Evolutionary conservation across 352 stramenopile genomes (phyloP), one percentile per base, ranked within the genome.

Genomic region (Phytophthora foliorum): DNA sequence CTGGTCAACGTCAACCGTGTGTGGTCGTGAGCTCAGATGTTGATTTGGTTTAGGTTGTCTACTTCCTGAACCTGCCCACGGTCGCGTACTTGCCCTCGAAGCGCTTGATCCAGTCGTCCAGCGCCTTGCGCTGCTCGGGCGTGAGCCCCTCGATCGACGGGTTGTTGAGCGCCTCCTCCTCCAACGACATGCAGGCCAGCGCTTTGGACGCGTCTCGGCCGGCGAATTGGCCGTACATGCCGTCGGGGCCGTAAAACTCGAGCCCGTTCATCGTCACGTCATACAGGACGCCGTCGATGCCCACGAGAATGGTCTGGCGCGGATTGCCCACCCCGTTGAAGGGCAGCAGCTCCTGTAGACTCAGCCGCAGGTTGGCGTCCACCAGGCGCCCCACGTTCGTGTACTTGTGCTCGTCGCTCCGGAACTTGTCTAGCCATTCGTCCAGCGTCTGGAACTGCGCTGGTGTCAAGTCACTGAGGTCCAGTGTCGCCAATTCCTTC

Each of bases 151-250:
- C 86, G 27, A 96, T 67, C 41, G 63, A 77, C 16, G 84, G 77
- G 68, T 96, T 90, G 57, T 98, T 89, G 7, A 98, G 63, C 67
- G 95, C 86, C 19, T 92, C 93, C 1, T 85, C 74, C 64, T 98
- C 86, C 54, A 99, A 95, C 62, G 94, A 99, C 95, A 99, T 98
- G 62, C 96, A 94, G 25, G 95, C 95, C 21, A 99, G 77, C 13
- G 95, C 94, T 8, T 95, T 77, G 10, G 93, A 97, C 41, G 89
- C 96, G 69, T 99, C 96, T 53, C 88, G 93, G 4, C 97, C 97
- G 3, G 95, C 97, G 78, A 99, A 98, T 51, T 89, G 79, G 48
- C 91, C 75, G 80, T 99, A 99, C 9, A 90, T 75, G 7, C 94
- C 89, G 24, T 87, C 92, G 1, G 90, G 81, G 27, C 91, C 92